phyloP scores from a whole-genome alignment of 1,284 basidiomycete species.

The Naganishia sp. region DNA sequence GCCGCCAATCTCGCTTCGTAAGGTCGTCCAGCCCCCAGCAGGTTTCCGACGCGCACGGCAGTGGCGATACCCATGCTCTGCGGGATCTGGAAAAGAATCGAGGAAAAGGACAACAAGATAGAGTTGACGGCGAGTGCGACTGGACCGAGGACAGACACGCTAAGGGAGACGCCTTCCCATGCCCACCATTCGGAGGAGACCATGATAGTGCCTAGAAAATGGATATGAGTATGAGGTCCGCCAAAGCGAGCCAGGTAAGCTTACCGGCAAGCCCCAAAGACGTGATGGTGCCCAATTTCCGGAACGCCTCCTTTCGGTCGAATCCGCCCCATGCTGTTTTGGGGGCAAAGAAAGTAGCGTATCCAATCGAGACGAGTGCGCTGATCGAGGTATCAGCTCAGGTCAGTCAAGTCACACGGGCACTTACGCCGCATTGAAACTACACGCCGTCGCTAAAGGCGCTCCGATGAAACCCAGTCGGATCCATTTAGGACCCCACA shows the following conservation, averaged over 20 bases:
- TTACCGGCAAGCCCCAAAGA: constrained; percentile 75
- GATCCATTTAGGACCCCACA: constrained; percentile 77
- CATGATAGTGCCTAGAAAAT: constrained; percentile 40
- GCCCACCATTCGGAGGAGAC: constrained; percentile 57
- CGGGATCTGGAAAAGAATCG: constrained; percentile 81
- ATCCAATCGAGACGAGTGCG: constrained; percentile 64
- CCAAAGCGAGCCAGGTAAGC: constrained; percentile 45
- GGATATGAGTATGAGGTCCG: too few species aligned
- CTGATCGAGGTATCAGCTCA: constrained; percentile 27
- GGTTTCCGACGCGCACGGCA: constrained; percentile 81
- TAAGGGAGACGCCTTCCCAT: constrained; percentile 49
- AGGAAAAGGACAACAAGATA: constrained; percentile 59
- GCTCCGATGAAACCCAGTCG: constrained; percentile 90
- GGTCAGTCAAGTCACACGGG: neutral
- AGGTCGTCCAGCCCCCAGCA: constrained; percentile 71
- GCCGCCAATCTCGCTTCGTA: constrained; percentile 67
- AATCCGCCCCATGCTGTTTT: constrained; percentile 83
- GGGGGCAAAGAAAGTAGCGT: constrained; percentile 73
- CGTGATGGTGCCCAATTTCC: constrained; percentile 69
- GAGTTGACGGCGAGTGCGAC: constrained; percentile 59
- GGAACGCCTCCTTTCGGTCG: constrained; percentile 63
- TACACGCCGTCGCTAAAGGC: constrained; percentile 83
- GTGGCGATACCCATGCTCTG: constrained; percentile 77
- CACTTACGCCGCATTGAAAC: constrained; percentile 74
- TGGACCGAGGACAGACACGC: constrained; percentile 52